Percentiles rank a stretch among this genome's conserved stretches.
Conservation (phyloP, 805 yeast species). For the Metschnikowia lachancei region DNA sequence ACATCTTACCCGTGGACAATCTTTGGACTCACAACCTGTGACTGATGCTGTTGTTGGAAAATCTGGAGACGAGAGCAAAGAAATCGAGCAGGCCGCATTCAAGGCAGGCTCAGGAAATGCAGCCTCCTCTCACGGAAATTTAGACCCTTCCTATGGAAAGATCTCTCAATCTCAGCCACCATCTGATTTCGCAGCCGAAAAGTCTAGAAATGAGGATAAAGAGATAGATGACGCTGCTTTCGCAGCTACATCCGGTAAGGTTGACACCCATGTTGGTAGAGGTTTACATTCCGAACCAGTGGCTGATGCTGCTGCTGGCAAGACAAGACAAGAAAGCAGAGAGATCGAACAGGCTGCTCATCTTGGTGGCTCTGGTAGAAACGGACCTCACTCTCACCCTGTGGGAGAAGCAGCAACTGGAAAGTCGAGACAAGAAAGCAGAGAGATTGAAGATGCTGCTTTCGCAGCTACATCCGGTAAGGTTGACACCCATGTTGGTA, state of each 20-base stretch:
- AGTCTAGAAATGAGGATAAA: slow-evolving; percentile 1
- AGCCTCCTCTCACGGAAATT: background rate
- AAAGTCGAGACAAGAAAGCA: slow-evolving; percentile 3
- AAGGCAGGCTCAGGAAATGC: background rate
- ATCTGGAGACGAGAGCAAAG: slow-evolving; percentile 5
- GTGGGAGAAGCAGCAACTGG: slow-evolving; percentile 5
- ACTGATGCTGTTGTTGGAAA: slow-evolving; percentile 6
- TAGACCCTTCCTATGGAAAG: too few relatives aligned
- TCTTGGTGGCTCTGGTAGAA: background rate
- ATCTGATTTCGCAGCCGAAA: slow-evolving; percentile 1
- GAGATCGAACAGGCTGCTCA: slow-evolving; percentile 6
- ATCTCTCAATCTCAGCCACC: background rate
- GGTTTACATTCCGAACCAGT: background rate
- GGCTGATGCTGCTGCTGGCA: slow-evolving; percentile 2
- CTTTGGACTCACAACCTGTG: background rate
- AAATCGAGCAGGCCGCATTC: slow-evolving; percentile 5
- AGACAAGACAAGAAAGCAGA: slow-evolving; percentile 3
- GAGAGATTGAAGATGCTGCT: slow-evolving; percentile 19
- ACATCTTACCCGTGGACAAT: too few relatives aligned
- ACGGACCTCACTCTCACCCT: background rate
- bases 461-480: background rate
- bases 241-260: background rate
- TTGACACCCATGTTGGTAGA: background rate
- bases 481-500: background rate
- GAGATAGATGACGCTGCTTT: slow-evolving; percentile 1